phyloP scores from a whole-genome alignment of 2,329 filamentous ascomycete species.

The Colletotrichum scovillei region DNA sequence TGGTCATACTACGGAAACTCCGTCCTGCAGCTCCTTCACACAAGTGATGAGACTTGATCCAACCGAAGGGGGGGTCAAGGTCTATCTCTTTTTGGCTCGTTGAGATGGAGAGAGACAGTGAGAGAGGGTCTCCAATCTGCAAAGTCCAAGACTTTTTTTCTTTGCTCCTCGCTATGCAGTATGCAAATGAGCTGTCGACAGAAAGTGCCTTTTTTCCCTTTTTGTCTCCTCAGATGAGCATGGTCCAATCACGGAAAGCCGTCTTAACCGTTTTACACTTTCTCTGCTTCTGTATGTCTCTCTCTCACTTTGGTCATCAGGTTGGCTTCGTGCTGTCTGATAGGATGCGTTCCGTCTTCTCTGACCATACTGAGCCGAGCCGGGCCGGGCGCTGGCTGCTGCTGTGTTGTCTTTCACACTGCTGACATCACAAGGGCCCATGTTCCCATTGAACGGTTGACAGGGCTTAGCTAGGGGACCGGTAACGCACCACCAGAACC shows the following conservation, averaged over 20 bases:
- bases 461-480: background rate
- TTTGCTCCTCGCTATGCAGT: background rate
- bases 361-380: constrained; percentile 5
- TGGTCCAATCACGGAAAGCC: background rate
- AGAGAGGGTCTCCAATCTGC: background rate
- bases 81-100: background rate
- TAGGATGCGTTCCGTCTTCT: background rate
- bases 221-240: background rate
- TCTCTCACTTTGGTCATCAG: background rate
- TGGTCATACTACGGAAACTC: background rate
- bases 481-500: background rate
- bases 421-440: background rate
- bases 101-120: background rate
- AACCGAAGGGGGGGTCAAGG: background rate
- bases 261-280: background rate
- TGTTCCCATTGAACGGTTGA: background rate
- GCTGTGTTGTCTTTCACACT: background rate
- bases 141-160: background rate
- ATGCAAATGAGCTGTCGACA: background rate
- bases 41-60: background rate
- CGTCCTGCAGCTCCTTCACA: background rate
- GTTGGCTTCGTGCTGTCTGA: background rate
- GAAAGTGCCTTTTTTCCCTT: background rate
- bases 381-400: background rate
- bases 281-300: background rate